phyloP scores from a whole-genome alignment of 495 filamentous ascomycete genomes.

The Podospora pseudocomata region DNA sequence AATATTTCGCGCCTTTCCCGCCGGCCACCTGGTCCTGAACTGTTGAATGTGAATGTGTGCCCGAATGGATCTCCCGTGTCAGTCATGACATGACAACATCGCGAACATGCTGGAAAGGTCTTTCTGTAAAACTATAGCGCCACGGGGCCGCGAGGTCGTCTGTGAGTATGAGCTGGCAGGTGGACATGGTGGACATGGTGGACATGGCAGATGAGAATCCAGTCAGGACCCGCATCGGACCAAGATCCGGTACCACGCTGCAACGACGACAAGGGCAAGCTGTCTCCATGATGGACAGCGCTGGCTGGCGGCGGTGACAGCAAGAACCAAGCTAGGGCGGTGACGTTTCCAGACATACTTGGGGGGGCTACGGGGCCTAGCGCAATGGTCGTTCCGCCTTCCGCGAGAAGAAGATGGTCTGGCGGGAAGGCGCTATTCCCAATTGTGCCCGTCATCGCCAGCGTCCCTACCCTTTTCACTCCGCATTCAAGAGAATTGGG shows the following conservation, averaged over 20 bases:
- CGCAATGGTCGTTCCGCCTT: constrained; percentile 24
- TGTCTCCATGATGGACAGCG: background rate
- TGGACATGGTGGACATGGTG: background rate
- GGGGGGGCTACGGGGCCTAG: constrained; percentile 5
- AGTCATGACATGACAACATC: background rate
- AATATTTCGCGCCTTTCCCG: background rate
- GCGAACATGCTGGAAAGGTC: background rate
- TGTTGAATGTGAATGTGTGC: background rate
- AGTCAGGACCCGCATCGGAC: background rate
- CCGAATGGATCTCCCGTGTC: background rate
- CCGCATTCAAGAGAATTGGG: constrained; percentile 9
- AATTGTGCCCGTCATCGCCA: constrained; percentile 9
- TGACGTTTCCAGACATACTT: constrained; percentile 18
- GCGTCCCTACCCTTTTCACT: constrained; percentile 11
- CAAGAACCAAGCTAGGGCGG: constrained; percentile 8
- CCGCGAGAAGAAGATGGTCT: constrained; percentile 28
- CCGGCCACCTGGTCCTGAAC: background rate
- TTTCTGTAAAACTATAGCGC: background rate
- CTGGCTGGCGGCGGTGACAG: constrained; percentile 13
- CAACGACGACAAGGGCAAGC: background rate
- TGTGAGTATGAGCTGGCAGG: background rate
- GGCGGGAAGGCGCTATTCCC: constrained; percentile 26
- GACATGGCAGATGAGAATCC: background rate
- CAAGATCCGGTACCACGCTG: constrained; percentile 2
- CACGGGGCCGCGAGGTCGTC: background rate